Evolutionary conservation across 345 rosid genomes (phyloP).

Genomic region (Salix udensis): DNA sequence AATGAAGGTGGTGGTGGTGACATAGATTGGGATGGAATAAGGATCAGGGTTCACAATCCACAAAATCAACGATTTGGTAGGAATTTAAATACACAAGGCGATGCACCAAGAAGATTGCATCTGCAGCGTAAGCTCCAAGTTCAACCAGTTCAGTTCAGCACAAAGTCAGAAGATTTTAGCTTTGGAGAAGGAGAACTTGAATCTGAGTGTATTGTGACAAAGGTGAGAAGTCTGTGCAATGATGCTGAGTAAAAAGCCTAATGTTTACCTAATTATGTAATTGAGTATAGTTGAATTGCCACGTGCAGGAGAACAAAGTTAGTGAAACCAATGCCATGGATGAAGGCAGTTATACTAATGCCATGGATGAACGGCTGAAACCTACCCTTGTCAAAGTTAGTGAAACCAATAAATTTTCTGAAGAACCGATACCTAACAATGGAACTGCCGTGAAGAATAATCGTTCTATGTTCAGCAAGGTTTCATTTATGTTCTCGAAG

Average conservation of each 20-base stretch:
- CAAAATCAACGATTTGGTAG: slow-evolving; percentile 16
- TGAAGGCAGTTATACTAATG: slow-evolving; percentile 6
- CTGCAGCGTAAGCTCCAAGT: slow-evolving; percentile 37
- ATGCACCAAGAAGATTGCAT: slow-evolving; percentile 53
- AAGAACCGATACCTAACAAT: background rate
- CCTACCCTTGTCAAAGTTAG: slow-evolving; percentile 3
- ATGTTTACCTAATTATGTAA: slow-evolving; percentile 14
- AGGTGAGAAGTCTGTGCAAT: slow-evolving; percentile 43
- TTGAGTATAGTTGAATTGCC: slow-evolving; percentile 16
- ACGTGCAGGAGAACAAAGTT: slow-evolving; percentile 33
- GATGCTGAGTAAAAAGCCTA: slow-evolving; percentile 7
- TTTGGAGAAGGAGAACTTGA: slow-evolving; percentile 6
- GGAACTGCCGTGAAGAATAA: slow-evolving; percentile 8
- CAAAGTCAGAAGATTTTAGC: slow-evolving; percentile 7
- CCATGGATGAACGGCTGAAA: slow-evolving; percentile 3
- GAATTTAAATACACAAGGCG: slow-evolving; percentile 36
- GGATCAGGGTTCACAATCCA: slow-evolving; percentile 36
- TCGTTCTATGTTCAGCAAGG: background rate
- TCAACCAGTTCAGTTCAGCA: background rate
- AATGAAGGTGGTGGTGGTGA: slow-evolving; percentile 17
- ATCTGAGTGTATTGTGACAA: slow-evolving; percentile 21
- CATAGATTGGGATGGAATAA: slow-evolving; percentile 36
- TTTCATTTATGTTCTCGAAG: slow-evolving; percentile 16
- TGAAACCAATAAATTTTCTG: slow-evolving; percentile 11
- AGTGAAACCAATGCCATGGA: slow-evolving; percentile 7